Evolutionary conservation across 1,284 basidiomycete species (phyloP).

Genomic region (Ceratobasidium sp.): DNA sequence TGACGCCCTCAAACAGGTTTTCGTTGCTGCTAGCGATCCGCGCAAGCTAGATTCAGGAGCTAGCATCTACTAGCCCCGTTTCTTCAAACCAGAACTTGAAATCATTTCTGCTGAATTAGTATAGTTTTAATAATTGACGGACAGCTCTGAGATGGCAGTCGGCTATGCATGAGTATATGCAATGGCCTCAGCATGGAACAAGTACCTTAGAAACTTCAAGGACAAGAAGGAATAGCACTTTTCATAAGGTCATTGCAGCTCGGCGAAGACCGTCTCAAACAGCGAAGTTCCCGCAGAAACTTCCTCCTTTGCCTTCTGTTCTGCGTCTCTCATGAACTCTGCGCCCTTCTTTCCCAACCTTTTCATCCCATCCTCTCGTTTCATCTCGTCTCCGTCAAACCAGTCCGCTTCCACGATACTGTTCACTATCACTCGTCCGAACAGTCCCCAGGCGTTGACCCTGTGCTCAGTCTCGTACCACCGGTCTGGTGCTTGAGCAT

Average conservation of each 20-base stretch:
- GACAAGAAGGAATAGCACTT: no score
- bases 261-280: not conserved
- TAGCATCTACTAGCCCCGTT: conserved; percentile 2
- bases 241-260: no score
- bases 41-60: conserved; percentile 32
- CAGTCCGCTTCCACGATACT: conserved; percentile 8
- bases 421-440: conserved; percentile 18
- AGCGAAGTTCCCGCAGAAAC: not conserved
- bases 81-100: not conserved
- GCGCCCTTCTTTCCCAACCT: not conserved
- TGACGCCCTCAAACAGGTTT: conserved; percentile 3
- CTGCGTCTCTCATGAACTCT: conserved; percentile 9
- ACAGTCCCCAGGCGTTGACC: conserved; percentile 1
- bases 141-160: no score
- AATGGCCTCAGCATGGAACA: no score
- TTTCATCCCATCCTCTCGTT: not conserved
- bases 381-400: conserved; percentile 14
- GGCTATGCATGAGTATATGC: no score
- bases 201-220: no score
- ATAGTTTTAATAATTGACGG: no score
- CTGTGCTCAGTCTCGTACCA: not conserved
- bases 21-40: conserved; percentile 23
- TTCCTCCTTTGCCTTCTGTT: not conserved
- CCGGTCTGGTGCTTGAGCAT: not conserved
- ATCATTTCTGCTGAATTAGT: not conserved